Conservation (phyloP, 768 basidiomycete genomes). For the Hortiboletus flavorubellus region DNA sequence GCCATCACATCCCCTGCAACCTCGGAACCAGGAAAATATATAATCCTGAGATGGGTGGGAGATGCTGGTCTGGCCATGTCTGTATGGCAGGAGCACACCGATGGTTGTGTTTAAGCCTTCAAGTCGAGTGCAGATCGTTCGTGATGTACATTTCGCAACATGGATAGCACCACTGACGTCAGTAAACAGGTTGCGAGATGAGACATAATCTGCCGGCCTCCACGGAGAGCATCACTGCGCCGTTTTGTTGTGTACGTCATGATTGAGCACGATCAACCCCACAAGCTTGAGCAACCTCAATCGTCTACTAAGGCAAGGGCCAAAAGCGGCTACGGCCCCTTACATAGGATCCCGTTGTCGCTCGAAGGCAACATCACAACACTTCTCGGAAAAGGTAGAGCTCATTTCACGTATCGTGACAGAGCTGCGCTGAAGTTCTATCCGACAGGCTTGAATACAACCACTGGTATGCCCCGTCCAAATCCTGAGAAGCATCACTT, state of each 20-base stretch:
- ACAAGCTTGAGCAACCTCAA: not conserved
- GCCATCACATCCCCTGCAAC: not conserved
- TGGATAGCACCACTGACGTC: no score
- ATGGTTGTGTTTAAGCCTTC: no score
- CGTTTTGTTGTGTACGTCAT: not conserved
- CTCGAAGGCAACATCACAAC: slow-evolving; percentile 52
- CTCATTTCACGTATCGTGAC: not conserved
- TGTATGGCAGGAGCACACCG: no score
- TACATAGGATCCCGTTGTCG: slow-evolving; percentile 59
- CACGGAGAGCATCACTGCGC: no score
- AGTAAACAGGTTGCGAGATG: no score
- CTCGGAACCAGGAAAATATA: not conserved
- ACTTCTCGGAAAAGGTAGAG: slow-evolving; percentile 6
- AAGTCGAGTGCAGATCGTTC: no score
- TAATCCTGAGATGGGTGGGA: not conserved
- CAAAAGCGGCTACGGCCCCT: slow-evolving; percentile 40
- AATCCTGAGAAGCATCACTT: not conserved
- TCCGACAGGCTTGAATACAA: slow-evolving; percentile 36
- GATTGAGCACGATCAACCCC: not conserved
- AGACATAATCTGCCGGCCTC: no score
- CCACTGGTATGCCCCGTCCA: slow-evolving; percentile 30
- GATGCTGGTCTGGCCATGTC: not conserved
- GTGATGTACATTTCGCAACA: no score
- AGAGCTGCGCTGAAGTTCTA: not conserved
- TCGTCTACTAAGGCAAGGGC: slow-evolving; percentile 24